Conservation (phyloP, 139 green algal species). For the Chara braunii region DNA sequence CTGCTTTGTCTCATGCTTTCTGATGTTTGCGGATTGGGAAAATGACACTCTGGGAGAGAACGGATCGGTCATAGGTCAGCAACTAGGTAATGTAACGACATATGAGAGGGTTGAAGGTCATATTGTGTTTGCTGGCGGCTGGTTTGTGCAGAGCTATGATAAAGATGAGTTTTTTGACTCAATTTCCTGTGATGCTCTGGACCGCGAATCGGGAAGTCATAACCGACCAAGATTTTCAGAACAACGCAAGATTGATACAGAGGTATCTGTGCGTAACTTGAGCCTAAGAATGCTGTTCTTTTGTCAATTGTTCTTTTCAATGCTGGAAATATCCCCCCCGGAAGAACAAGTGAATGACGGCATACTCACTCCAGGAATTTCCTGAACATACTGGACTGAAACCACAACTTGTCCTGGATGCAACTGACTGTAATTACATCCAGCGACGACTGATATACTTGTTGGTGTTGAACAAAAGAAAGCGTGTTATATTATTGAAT, state of each 20-base stretch:
- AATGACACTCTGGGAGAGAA: neutral
- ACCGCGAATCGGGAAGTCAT: neutral
- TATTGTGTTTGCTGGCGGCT: neutral
- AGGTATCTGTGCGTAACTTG: no score
- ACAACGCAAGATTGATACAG: conserved; percentile 16
- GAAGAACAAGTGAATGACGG: no score
- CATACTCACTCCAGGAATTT: no score
- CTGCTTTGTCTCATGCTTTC: neutral
- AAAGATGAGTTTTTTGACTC: conserved; percentile 45
- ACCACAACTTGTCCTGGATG: no score
- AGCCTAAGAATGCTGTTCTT: no score
- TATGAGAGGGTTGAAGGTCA: neutral
- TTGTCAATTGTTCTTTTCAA: no score
- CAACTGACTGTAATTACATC: no score
- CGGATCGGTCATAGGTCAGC: neutral
- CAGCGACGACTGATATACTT: no score
- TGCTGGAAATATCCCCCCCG: no score
- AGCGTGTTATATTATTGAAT: no score
- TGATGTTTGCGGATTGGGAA: neutral
- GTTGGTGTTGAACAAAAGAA: no score
- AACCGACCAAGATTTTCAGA: conserved; percentile 10
- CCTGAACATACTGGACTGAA: no score
- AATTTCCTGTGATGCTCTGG: conserved; percentile 29
- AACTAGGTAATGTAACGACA: neutral
- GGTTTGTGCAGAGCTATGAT: conserved; percentile 3